Conservation (phyloP, 768 basidiomycete species). For the Pleurotus cornucopiae region DNA sequence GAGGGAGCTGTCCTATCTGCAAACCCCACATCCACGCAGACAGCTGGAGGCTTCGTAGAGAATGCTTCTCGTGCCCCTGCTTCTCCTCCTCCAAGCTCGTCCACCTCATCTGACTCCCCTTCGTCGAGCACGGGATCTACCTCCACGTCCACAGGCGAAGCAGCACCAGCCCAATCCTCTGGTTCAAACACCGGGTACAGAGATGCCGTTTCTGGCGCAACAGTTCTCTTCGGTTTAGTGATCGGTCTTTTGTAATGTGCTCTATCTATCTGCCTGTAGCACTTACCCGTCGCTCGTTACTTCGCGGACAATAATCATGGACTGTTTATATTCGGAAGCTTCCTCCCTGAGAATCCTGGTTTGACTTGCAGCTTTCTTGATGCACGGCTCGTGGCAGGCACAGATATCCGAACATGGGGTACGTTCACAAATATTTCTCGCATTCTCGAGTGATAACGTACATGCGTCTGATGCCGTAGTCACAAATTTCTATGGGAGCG, state of each 20-base stretch:
- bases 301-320: no score
- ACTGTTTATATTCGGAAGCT: no score
- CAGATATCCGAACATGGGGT: no score
- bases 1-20: slow-evolving; percentile 34
- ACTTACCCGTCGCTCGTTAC: no score
- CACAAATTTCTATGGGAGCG: no score
- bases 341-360: no score
- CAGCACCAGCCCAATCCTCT: background rate
- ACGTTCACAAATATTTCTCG: no score
- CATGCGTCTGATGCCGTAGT: no score
- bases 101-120: slow-evolving; percentile 3
- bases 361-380: no score
- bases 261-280: no score
- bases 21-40: slow-evolving; percentile 29
- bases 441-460: no score
- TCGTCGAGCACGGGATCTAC: background rate
- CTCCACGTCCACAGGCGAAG: background rate
- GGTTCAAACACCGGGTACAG: background rate
- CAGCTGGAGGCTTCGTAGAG: slow-evolving; percentile 28
- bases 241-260: slow-evolving; percentile 1
- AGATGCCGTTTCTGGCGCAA: background rate
- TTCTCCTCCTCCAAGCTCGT: slow-evolving; percentile 7
- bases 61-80: slow-evolving; percentile 28
- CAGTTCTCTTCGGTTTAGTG: background rate
- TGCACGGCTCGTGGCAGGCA: no score